Percentiles rank a stretch among this genome's conserved stretches.
Conservation (phyloP, 1,284 basidiomycete genomes). For the Neonothopanus nambi region DNA sequence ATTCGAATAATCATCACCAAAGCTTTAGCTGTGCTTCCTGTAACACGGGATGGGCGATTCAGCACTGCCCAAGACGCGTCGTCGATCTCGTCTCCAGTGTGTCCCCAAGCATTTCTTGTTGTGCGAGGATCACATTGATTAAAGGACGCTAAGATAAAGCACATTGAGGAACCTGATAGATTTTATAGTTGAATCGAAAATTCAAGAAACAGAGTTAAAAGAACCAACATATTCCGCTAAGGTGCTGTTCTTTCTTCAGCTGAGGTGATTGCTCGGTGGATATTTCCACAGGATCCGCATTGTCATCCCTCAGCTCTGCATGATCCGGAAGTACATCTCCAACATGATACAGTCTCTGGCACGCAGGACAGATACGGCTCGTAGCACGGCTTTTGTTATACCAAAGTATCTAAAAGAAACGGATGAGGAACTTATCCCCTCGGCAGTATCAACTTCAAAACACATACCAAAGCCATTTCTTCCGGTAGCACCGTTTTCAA, state of each 20-base stretch:
- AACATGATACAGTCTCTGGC: constrained; percentile 66
- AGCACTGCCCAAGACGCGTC: constrained; percentile 63
- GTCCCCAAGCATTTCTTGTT: constrained; percentile 70
- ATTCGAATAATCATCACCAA: constrained; percentile 73
- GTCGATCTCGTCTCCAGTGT: constrained; percentile 65
- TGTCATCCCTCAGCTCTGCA: constrained; percentile 21
- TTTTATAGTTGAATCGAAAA: too few species aligned
- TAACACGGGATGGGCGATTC: constrained; percentile 41
- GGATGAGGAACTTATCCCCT: background rate
- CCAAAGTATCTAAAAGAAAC: constrained; percentile 65
- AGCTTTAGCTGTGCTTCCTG: constrained; percentile 40
- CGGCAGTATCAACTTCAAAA: constrained; percentile 5
- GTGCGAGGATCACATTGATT: constrained; percentile 52
- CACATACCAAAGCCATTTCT: constrained; percentile 56
- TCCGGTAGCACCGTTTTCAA: constrained; percentile 64
- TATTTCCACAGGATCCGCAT: constrained; percentile 28
- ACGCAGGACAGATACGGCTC: constrained; percentile 74
- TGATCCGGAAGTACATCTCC: constrained; percentile 59
- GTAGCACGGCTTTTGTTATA: constrained; percentile 75
- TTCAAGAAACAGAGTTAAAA: background rate
- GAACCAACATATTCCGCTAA: constrained; percentile 74
- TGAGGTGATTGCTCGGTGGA: constrained; percentile 33
- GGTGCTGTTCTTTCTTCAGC: constrained; percentile 59
- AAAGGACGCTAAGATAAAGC: constrained; percentile 71
- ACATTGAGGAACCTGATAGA: constrained; percentile 73